Base-by-base conservation (phyloP, 148 eudicot genomes). In the Talinum fruticosum region DNA sequence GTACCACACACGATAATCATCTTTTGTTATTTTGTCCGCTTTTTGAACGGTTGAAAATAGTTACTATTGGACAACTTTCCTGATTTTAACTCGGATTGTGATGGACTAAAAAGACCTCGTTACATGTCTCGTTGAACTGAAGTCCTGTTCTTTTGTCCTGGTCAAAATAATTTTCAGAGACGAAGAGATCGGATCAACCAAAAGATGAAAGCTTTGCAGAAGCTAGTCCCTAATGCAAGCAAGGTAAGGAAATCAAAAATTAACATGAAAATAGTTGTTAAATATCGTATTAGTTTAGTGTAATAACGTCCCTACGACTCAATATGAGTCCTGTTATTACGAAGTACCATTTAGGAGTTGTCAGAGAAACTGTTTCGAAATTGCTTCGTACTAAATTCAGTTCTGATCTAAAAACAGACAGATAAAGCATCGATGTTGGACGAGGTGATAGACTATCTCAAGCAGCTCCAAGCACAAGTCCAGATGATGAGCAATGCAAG, bases 371-470 rank as follows among this genome's bases (percentile, higher is more conserved):
- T 16, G 34, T 51, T 47, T 51, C 7, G 14, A 12, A 30, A 13
- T n/a, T n/a, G n/a, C n/a, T n/a, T 72, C 44, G 53, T 66, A 61
- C 66, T 82, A 69, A 71, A 19, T 79, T 26, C 4, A 2, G 23
- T 76, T 54, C 6, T 54, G 18, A 28, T 54, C 41, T 23, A 72
- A 21, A 24, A 62, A 82, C 88, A 94, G 98, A 94, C 90, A 7
- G 98, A 94, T 80, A 94, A 94, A 79, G 98, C 98, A 26, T 94
- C 98, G 13, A 94, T 94, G 97, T 88, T 94, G 35, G 98, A 94
- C 80, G 98, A 94, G 79, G 97, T 94, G 70, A 94, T 91, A 4
- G 94, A 87, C 57, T 92, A 94, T 87, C 82, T 94, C 28, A 94
- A 94, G 71, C 89, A 87, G 73, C 94, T 94, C 32, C 94, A 93